A percentile compares a stretch with the other conserved stretches of the same genome.
These are phyloP conservation scores for Metschnikowia hibisci DNA, from an alignment of 805 yeast genomes.

Conservation along the genomic window DNA sequence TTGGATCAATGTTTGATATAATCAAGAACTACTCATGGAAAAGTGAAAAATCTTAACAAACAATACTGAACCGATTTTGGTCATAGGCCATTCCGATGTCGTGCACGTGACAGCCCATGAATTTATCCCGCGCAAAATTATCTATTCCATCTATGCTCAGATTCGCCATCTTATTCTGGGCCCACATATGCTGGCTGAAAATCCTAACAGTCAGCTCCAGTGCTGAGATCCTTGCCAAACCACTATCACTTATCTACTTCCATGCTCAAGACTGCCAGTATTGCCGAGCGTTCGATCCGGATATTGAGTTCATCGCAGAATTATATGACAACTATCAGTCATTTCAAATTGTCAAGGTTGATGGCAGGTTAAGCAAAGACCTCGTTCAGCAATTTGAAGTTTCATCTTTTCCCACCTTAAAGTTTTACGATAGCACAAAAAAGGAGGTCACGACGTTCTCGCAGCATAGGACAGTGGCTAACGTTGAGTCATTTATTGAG, in stretches of 20 bases:
- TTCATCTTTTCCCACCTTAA: slow-evolving; percentile 46
- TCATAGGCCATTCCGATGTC: too few relatives aligned
- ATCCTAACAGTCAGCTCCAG: slow-evolving; percentile 8
- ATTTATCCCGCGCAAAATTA: not conserved
- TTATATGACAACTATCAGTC: slow-evolving; percentile 28
- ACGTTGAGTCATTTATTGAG: slow-evolving; percentile 11
- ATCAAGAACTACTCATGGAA: too few relatives aligned
- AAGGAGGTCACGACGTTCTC: slow-evolving; percentile 37
- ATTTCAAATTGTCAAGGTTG: slow-evolving; percentile 32
- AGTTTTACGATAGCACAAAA: slow-evolving; percentile 41
- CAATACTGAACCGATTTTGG: too few relatives aligned
- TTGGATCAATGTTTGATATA: too few relatives aligned
- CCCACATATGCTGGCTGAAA: slow-evolving; percentile 4
- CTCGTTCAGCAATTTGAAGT: slow-evolving; percentile 39
- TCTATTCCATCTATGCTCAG: slow-evolving; percentile 4
- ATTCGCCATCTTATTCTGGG: not conserved
- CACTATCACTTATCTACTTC: slow-evolving; percentile 42
- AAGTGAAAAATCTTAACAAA: too few relatives aligned
- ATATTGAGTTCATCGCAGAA: slow-evolving; percentile 36
- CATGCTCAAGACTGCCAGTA: slow-evolving; percentile 37
- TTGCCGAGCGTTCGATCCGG: slow-evolving; percentile 32
- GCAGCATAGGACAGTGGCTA: slow-evolving; percentile 18
- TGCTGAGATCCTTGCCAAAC: slow-evolving; percentile 9
- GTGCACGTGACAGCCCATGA: not conserved
- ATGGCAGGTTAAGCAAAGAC: slow-evolving; percentile 26